A percentile compares a stretch with the other conserved stretches of the same genome.
These are phyloP conservation scores for Coemansia javaensis DNA, from an alignment of 192 early-diverging fungal species.

Conservation along the genomic window DNA sequence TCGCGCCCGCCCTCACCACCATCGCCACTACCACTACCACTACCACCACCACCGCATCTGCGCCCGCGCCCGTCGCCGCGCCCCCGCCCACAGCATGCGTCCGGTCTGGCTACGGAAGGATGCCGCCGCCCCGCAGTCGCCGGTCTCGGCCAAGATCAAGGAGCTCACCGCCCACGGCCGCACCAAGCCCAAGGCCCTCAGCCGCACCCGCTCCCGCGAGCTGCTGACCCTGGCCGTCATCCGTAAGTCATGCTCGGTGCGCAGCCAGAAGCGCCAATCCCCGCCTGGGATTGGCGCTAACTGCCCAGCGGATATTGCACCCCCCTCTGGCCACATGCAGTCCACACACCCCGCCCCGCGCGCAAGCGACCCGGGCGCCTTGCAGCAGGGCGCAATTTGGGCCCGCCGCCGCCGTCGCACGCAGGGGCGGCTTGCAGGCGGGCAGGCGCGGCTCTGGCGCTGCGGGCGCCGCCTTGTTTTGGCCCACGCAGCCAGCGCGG, in stretches of 20 bases:
- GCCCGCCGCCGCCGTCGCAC: no score
- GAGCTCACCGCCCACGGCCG: conserved; percentile 24
- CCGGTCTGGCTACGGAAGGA: conserved; percentile 42
- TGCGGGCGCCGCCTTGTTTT: no score
- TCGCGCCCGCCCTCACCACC: no score
- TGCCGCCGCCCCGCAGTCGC: conserved; percentile 20
- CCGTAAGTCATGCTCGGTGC: conserved; percentile 24
- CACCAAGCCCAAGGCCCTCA: conserved; percentile 38
- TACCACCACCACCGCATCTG: conserved; percentile 37
- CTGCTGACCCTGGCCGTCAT: conserved; percentile 42
- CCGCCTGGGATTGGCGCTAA: conserved; percentile 11
- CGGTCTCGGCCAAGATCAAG: conserved; percentile 30
- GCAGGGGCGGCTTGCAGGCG: not conserved
- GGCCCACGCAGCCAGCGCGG: no score
- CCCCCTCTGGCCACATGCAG: not conserved
- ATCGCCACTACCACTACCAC: not conserved
- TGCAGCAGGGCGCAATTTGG: conserved; percentile 23
- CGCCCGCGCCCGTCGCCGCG: no score
- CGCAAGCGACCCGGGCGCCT: not conserved
- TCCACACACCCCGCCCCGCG: no score
- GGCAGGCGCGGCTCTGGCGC: not conserved
- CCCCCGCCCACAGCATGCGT: conserved; percentile 47
- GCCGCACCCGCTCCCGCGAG: conserved; percentile 40
- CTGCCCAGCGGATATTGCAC: not conserved
- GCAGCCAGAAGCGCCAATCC: not conserved